Percentiles rank a stretch among this genome's conserved stretches.
These are phyloP conservation scores for Helianthus annuus DNA, from an alignment of 129 eudicot genomes.

Conservation along the genomic window DNA sequence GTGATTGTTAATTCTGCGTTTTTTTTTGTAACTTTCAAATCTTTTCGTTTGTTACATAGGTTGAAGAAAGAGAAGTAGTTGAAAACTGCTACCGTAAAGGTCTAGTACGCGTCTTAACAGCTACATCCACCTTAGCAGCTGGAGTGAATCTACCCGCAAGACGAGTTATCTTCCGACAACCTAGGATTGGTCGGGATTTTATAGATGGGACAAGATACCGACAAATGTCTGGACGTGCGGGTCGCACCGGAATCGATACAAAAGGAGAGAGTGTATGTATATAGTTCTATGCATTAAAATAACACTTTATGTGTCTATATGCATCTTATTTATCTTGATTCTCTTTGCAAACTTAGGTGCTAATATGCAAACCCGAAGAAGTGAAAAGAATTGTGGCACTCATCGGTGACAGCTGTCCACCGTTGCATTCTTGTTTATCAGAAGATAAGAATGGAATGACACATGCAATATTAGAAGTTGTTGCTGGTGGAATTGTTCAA, in stretches of 20 bases:
- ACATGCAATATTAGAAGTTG: slow-evolving; percentile 96
- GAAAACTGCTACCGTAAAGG: slow-evolving; percentile 98
- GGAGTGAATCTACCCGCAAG: slow-evolving; percentile 98
- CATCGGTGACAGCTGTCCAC: slow-evolving; percentile 82
- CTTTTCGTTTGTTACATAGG: slow-evolving; percentile 41
- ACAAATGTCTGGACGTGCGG: slow-evolving; percentile 99
- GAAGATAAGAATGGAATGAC: slow-evolving; percentile 99
- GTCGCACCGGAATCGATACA: slow-evolving; percentile 97
- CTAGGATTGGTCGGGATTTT: slow-evolving; percentile 96
- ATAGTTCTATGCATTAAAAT: slow-evolving; percentile 13
- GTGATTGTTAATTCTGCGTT: slow-evolving; percentile 1
- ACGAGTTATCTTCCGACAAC: slow-evolving; percentile 95
- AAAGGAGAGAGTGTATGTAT: slow-evolving; percentile 98
- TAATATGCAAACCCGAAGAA: slow-evolving; percentile 93
- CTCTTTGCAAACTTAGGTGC: slow-evolving; percentile 57
- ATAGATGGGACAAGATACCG: slow-evolving; percentile 89
- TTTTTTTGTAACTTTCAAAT: not conserved
- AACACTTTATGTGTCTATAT: not conserved
- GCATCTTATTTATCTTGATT: not conserved
- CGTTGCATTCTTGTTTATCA: slow-evolving; percentile 88
- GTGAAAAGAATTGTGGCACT: slow-evolving; percentile 70
- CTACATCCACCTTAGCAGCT: slow-evolving; percentile 98
- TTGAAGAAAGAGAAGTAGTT: slow-evolving; percentile 96
- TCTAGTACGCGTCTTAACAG: slow-evolving; percentile 89
- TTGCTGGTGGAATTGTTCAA: slow-evolving; percentile 98